phyloP scores from a whole-genome alignment of 2,329 filamentous ascomycete species.

The Mycogone perniciosa region DNA sequence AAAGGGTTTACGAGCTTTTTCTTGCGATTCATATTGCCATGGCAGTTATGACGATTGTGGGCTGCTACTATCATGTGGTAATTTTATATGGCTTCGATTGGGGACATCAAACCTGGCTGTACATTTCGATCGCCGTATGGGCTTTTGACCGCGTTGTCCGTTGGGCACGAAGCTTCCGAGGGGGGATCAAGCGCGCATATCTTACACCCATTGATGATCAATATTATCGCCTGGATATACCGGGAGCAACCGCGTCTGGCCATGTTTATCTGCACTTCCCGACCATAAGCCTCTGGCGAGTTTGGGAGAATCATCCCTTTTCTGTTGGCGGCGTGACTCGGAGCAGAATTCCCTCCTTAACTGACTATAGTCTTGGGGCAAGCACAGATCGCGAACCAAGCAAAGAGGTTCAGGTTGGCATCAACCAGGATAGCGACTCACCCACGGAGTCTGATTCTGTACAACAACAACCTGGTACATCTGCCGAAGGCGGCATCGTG shows the following conservation, averaged over 20 bases:
- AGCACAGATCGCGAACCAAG: too few species aligned
- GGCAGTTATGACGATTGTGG: constrained; percentile 34
- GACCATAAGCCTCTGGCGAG: constrained; percentile 17
- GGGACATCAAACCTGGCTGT: constrained; percentile 35
- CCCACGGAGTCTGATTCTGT: too few species aligned
- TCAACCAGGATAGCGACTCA: too few species aligned
- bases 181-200: constrained; percentile 17
- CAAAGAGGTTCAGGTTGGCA: too few species aligned
- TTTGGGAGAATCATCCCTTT: constrained; percentile 29
- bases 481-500: not conserved
- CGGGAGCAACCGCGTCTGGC: constrained; percentile 16
- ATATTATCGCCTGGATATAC: constrained; percentile 23
- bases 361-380: too few species aligned
- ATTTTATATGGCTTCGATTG: constrained; percentile 29
- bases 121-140: constrained; percentile 24
- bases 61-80: constrained; percentile 37
- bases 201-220: constrained; percentile 20
- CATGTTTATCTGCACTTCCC: constrained; percentile 26
- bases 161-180: not conserved
- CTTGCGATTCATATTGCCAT: constrained; percentile 37
- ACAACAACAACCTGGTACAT: too few species aligned
- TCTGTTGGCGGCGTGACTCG: constrained; percentile 13
- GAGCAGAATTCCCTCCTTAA: too few species aligned
- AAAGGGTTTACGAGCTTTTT: constrained; percentile 37
- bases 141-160: constrained; percentile 23